Base-by-base conservation (phyloP, 352 stramenopile species). In the Vaucheria bursata region DNA sequence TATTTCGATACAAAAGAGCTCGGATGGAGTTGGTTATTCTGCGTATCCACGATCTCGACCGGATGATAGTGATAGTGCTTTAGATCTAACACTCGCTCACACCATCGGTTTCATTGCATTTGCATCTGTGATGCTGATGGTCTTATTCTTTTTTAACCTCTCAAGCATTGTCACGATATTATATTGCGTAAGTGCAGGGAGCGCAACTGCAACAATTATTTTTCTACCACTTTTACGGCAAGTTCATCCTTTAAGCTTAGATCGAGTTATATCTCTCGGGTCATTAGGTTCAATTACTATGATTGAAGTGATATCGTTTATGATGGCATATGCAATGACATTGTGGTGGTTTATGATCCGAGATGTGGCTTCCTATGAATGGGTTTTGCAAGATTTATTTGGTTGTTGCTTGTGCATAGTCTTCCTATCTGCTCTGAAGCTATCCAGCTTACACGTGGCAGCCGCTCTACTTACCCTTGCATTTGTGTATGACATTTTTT, bases 401-500 rank as follows among this genome's bases (percentile, higher is more conserved):
- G 77, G 77, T 25, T 79, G 70, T 65, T 79, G 39, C 33, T 76
- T 84, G 1, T 84, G 75, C 68, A 49, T 75, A 35, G 59, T 80
- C 5, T 84, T 84, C 40, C 74, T 84, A 7, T 36, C 74, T n/a
- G 65, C 73, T 1, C 73, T 84, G n/a, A 74, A 76, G 4, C 59
- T 84, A n/a, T 38, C 74, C 2, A 84, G 70, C 74, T 66, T 18
- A 6, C 77, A 74, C 59, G 71, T 82, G 45, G 79, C 79, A 7
- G 79, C 79, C 1, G 71, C 79, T 1, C 73, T 84, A 34, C 37
- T 84, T 37, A 67, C 36, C 34, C 67, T 93, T 35, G 89, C 91
- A 35, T 95, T 94, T 84, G 77, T 89, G 77, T 95, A 95, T 85
- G 90, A 95, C 83, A 86, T 94, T 33, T 94, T 94, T 79, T 94